phyloP scores from a whole-genome alignment of 1,139 yeast genomes.

The Yamadazyma sp. region DNA sequence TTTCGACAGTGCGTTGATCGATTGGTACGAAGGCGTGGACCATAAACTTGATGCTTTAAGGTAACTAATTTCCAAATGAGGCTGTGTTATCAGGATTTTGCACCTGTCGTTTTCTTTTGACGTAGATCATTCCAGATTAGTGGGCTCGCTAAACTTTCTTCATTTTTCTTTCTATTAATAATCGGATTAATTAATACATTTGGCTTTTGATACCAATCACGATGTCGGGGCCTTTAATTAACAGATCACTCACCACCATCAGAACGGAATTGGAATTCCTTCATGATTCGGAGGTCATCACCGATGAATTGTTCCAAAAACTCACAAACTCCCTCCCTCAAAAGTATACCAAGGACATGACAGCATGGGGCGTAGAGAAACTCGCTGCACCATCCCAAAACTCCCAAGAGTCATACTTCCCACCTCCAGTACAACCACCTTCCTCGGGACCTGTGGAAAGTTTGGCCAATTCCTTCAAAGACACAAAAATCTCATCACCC shows the following conservation, averaged over 20 bases:
- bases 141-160: not conserved
- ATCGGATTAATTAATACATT: slow-evolving; percentile 60
- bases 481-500: slow-evolving; percentile 22
- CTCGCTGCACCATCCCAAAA: slow-evolving; percentile 17
- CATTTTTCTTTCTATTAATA: no score
- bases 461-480: slow-evolving; percentile 21
- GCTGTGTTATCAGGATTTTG: no score
- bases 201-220: slow-evolving; percentile 39
- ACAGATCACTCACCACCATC: slow-evolving; percentile 74
- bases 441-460: not conserved
- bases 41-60: not conserved
- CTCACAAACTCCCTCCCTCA: slow-evolving; percentile 57
- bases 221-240: slow-evolving; percentile 63
- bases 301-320: slow-evolving; percentile 55
- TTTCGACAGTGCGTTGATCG: slow-evolving; percentile 4
- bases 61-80: not conserved
- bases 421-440: slow-evolving; percentile 5
- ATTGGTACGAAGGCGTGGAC: slow-evolving; percentile 5
- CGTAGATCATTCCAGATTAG: not conserved
- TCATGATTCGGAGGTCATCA: slow-evolving; percentile 72
- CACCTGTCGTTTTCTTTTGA: no score
- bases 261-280: slow-evolving; percentile 82
- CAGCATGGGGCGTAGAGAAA: slow-evolving; percentile 50
- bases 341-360: slow-evolving; percentile 54
- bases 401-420: not conserved